Evolutionary conservation across 2,329 filamentous ascomycete genomes (phyloP).

Genomic region (Leptodontidium sp.): DNA sequence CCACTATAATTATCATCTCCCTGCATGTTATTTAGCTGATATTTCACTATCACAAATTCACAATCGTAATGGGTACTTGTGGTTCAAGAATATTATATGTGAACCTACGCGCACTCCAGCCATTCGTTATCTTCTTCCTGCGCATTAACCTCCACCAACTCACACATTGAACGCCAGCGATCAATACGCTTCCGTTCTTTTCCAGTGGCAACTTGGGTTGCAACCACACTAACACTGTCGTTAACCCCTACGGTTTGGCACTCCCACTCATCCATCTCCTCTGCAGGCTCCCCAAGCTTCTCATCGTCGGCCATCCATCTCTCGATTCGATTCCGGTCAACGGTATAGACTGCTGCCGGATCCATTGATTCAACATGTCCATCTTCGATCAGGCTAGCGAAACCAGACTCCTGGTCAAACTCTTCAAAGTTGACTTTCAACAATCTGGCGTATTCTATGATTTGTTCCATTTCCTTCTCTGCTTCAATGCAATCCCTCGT

Average conservation of each 20-base stretch:
- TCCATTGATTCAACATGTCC: conserved; percentile 6
- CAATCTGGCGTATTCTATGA: background rate
- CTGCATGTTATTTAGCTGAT: too few relatives aligned
- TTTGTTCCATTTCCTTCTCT: conserved; percentile 2
- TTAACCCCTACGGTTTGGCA: background rate
- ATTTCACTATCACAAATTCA: too few relatives aligned
- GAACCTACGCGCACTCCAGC: background rate
- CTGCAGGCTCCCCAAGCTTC: background rate
- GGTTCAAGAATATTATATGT: background rate
- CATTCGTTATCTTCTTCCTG: background rate
- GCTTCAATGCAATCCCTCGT: background rate
- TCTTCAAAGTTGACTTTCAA: background rate
- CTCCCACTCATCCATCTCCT: conserved; percentile 1
- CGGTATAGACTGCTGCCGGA: background rate
- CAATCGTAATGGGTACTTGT: too few relatives aligned
- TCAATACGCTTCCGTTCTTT: conserved; percentile 6
- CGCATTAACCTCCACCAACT: too few relatives aligned
- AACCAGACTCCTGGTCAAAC: conserved; percentile 7
- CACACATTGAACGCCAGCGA: conserved; percentile 9
- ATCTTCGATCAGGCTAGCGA: background rate
- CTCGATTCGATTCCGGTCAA: background rate
- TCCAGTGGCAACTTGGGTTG: background rate
- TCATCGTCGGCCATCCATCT: background rate
- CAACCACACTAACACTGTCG: conserved; percentile 5
- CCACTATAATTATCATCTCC: too few relatives aligned